A percentile compares a stretch with the other conserved stretches of the same genome.
These are phyloP conservation scores for Ceratopteris richardii DNA, from an alignment of 75 land plant species.

Conservation along the genomic window DNA sequence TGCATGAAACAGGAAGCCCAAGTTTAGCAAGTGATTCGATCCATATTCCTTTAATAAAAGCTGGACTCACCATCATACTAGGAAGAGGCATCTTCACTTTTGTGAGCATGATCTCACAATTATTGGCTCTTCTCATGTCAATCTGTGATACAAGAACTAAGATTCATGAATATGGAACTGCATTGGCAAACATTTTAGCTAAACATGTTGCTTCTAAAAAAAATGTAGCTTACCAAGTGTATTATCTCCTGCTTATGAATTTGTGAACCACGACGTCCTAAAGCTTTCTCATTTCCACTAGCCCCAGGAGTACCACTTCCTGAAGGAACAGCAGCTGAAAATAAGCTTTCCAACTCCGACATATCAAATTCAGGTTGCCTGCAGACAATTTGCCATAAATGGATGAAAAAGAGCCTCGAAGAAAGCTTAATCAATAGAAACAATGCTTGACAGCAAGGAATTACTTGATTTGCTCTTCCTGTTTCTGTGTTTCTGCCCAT, in stretches of 20 bases:
- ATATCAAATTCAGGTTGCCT: conserved; percentile 95
- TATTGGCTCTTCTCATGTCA: conserved; percentile 93
- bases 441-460: neutral
- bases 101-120: conserved; percentile 97
- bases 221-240: conserved; percentile 55
- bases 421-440: neutral
- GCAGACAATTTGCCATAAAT: conserved; percentile 8
- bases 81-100: conserved; percentile 91
- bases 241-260: conserved; percentile 73
- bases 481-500: conserved; percentile 91
- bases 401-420: no score
- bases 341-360: conserved; percentile 78
- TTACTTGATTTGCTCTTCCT: conserved; percentile 68
- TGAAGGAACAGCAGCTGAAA: conserved; percentile 57
- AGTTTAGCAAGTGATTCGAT: neutral
- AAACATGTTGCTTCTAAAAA: neutral
- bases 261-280: conserved; percentile 42
- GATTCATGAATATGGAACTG: no score
- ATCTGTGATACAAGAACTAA: conserved; percentile 35
- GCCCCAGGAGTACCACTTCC: conserved; percentile 29
- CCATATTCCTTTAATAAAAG: no score
- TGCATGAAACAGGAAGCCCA: conserved; percentile 13
- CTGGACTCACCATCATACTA: conserved; percentile 80
- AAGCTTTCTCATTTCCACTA: conserved; percentile 35
- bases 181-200: no score